Evolutionary conservation across 2,329 filamentous ascomycete species (phyloP), one percentile per base, ranked within the genome.

Genomic region (Tympanopsis confertula): DNA sequence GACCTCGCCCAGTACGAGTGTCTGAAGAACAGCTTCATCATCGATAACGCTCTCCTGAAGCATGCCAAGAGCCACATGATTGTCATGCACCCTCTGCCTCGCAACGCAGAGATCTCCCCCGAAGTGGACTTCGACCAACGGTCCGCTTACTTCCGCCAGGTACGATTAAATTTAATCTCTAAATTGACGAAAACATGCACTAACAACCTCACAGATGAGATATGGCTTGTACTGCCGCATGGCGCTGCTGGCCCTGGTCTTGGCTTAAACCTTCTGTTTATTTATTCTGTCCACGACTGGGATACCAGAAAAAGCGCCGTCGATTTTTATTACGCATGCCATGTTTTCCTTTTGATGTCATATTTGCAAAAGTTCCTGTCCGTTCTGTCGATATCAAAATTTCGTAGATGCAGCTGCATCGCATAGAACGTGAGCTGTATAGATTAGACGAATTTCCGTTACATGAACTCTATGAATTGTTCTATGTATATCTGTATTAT

Each of bases 131-230:
- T 93, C 65, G 91, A 98, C 65, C 86, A 93, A 57, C 70, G 91
- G 50, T 91, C 91, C 41, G 89, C 91, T 39, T 98, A 98, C 68
- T 98, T 98, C 66, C 79, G 91, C 83, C 91, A 98, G 83, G 89
- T 94, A 65, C 78, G 84, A 73, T 32, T 20, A 24, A 20, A 39
- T 46, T 47, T 68, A 76, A 59, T 36, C 33, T 20, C 45, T 41
- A 13, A 35, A 14, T 24, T 39, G 30, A 39, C 38, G 20, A 17
- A 37, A 28, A 38, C 38, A 19, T 13, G 19, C 18, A 24, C 32
- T 40, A 22, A 36, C 41, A 1, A 19, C 18, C 14, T 17, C 43
- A 41, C 53, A 95, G 88, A 95, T 95, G 89, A 78, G 82, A 64
- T 95, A 96, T 65, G 91, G 91, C 50, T 75, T 98, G 51, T 96